Percentiles rank a stretch among this genome's conserved stretches.
Evolutionary conservation across 140 eudicot genomes (phyloP).

Genomic region (Oenanthe javanica): DNA sequence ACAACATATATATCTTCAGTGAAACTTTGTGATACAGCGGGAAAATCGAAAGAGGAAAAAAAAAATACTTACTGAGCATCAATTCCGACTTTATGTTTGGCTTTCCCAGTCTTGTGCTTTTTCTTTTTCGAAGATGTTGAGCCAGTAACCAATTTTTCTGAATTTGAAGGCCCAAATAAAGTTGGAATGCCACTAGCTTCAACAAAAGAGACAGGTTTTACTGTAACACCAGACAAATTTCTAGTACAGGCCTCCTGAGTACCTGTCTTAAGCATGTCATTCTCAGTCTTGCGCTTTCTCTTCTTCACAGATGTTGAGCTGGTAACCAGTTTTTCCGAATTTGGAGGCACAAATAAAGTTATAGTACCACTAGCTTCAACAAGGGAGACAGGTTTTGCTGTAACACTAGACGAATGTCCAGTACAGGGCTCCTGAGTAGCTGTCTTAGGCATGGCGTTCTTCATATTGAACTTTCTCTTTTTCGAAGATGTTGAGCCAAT

Average conservation of each 20-base stretch:
- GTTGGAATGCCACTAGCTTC: slow-evolving; percentile 9
- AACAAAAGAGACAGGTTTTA: slow-evolving; percentile 6
- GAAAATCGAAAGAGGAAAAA: background rate
- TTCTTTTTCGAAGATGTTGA: slow-evolving; percentile 26
- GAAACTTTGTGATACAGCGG: background rate
- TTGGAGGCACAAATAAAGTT: slow-evolving; percentile 10
- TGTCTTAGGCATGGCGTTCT: too few species aligned
- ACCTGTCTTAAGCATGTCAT: background rate
- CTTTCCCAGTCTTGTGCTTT: slow-evolving; percentile 28
- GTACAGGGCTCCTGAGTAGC: slow-evolving; percentile 11
- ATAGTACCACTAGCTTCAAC: slow-evolving; percentile 9
- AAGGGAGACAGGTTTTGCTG: slow-evolving; percentile 11
- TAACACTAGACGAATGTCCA: slow-evolving; percentile 13
- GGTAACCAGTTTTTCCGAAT: slow-evolving; percentile 6
- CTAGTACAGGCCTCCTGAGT: slow-evolving; percentile 10
- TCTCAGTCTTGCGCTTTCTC: slow-evolving; percentile 19
- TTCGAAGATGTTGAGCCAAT: slow-evolving; percentile 19
- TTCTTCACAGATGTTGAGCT: slow-evolving; percentile 25
- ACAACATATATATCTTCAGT: background rate
- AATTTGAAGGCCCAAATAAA: slow-evolving; percentile 12
- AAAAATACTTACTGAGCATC: slow-evolving; percentile 24
- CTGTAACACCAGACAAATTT: slow-evolving; percentile 10
- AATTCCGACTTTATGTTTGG: slow-evolving; percentile 20
- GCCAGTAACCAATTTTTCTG: slow-evolving; percentile 8
- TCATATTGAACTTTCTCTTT: slow-evolving; percentile 15